Evolutionary conservation across 176 grass and related monocot genomes (phyloP).

Genomic region (Carex parvula): DNA sequence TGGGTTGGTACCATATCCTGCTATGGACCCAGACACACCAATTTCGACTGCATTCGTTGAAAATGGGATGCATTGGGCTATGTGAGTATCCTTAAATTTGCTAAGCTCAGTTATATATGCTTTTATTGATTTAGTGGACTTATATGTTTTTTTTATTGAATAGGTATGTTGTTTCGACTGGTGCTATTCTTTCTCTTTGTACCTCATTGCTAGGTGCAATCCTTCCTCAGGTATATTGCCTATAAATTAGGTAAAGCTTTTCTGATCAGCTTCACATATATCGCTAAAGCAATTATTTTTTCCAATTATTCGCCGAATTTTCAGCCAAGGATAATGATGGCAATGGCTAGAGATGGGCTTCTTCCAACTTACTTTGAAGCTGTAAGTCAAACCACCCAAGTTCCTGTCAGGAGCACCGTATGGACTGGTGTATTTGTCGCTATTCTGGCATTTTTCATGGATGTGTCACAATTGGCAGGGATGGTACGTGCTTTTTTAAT

Average conservation of each 20-base stretch:
- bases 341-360: conserved; percentile 92
- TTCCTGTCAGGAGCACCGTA: conserved; percentile 70
- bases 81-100: conserved; percentile 44
- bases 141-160: conserved; percentile 19
- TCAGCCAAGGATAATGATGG: conserved; percentile 93
- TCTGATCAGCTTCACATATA: too few relatives aligned
- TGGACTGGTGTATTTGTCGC: conserved; percentile 64
- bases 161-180: conserved; percentile 77
- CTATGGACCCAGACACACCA: conserved; percentile 76
- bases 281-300: background rate
- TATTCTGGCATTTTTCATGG: conserved; percentile 78
- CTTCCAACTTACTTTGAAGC: conserved; percentile 60
- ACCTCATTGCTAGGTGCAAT: conserved; percentile 71
- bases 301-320: conserved; percentile 17
- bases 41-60: conserved; percentile 67
- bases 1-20: conserved; percentile 70
- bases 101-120: background rate
- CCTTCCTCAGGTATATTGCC: conserved; percentile 70
- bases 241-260: background rate
- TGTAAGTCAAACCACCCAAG: conserved; percentile 60
- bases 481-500: conserved; percentile 43
- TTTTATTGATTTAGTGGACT: conserved; percentile 15
- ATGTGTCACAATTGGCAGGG: conserved; percentile 77
- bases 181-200: conserved; percentile 78
- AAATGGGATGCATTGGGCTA: conserved; percentile 71